Evolutionary conservation across 176 grass and related monocot species (phyloP).

Genomic region (Hyparrhenia diplandra): DNA sequence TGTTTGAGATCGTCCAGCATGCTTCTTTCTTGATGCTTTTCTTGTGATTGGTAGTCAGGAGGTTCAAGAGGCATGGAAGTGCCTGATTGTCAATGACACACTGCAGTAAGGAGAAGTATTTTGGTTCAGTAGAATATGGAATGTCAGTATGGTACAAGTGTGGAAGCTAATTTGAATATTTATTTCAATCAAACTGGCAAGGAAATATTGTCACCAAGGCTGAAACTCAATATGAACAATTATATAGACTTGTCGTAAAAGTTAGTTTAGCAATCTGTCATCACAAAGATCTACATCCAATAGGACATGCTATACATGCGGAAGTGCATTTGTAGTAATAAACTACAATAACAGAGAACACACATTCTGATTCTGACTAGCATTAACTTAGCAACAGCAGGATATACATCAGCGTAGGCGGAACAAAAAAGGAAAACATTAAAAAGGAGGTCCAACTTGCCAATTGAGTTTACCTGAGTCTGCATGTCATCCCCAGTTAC

Average conservation of each 20-base stretch:
- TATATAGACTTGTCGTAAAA: neutral
- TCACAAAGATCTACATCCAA: neutral
- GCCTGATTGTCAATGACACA: conserved; percentile 89
- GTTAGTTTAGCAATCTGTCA: neutral
- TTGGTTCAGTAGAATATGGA: neutral
- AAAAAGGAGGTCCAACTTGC: neutral
- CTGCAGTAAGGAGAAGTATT: conserved; percentile 34
- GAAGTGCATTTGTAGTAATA: neutral
- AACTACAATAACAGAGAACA: too few species aligned
- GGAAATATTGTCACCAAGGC: neutral
- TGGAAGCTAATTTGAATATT: neutral
- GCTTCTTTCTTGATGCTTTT: conserved; percentile 99
- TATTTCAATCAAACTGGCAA: neutral
- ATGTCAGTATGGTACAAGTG: neutral
- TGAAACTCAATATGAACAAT: neutral
- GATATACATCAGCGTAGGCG: too few species aligned
- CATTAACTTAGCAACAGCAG: too few species aligned
- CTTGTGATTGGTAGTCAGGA: conserved; percentile 82
- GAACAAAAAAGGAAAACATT: neutral
- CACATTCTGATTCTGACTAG: too few species aligned
- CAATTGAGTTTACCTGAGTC: conserved; percentile 64
- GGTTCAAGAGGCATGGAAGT: conserved; percentile 80
- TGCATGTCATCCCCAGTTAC: conserved; percentile 96
- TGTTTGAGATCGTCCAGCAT: conserved; percentile 96
- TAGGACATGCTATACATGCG: neutral